phyloP scores from a whole-genome alignment of 768 basidiomycete genomes.

The Termitomyces sp. region DNA sequence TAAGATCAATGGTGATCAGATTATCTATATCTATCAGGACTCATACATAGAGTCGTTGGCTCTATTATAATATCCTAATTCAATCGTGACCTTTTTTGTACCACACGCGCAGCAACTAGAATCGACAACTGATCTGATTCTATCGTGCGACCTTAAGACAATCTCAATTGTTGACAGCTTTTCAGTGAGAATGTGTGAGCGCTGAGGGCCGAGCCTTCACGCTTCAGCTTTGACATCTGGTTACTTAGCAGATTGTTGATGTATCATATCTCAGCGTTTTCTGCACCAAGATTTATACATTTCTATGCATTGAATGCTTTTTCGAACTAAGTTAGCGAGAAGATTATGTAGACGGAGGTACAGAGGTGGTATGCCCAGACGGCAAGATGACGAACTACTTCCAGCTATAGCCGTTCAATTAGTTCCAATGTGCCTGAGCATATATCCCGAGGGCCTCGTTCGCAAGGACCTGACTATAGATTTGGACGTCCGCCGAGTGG shows the following conservation, averaged over 20 bases:
- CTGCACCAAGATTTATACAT: neutral
- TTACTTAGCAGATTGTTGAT: neutral
- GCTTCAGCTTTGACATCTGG: neutral
- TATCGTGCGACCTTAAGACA: too few relatives aligned
- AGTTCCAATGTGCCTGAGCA: slow-evolving; percentile 45
- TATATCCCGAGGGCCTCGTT: slow-evolving; percentile 51
- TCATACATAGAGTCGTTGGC: too few relatives aligned
- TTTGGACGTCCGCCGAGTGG: slow-evolving; percentile 41
- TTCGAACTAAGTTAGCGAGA: neutral
- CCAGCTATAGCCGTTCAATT: neutral
- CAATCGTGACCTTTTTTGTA: too few relatives aligned
- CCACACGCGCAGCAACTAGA: too few relatives aligned
- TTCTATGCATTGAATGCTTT: neutral
- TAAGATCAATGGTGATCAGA: too few relatives aligned
- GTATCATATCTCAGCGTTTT: neutral
- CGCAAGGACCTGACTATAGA: slow-evolving; percentile 47
- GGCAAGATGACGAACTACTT: neutral
- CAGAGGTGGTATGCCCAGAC: neutral
- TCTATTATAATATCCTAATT: too few relatives aligned
- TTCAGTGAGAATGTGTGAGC: too few relatives aligned
- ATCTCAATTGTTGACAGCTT: too few relatives aligned
- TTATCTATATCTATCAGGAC: too few relatives aligned
- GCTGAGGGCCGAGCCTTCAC: too few relatives aligned
- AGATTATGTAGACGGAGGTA: neutral
- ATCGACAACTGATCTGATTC: too few relatives aligned